phyloP scores from a whole-genome alignment of 768 basidiomycete species.

The Lepiota subincarnata region DNA sequence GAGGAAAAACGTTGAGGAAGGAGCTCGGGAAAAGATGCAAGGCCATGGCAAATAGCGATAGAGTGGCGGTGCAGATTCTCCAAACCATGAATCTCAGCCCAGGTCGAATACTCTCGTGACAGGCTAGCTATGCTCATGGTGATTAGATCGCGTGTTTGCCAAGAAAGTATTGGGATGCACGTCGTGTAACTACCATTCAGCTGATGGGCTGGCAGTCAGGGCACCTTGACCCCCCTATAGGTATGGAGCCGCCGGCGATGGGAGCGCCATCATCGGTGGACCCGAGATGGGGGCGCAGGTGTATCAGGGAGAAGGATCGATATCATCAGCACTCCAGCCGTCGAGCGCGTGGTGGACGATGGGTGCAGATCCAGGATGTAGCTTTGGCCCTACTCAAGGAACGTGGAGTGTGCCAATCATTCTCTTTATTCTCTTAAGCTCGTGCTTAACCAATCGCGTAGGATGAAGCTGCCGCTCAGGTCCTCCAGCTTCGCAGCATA shows the following conservation, averaged over 20 bases:
- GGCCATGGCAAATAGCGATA: background rate
- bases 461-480: constrained; percentile 12
- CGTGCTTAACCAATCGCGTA: constrained; percentile 13
- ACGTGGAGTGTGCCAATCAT: too few species aligned
- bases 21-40: constrained; percentile 10
- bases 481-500: constrained; percentile 11
- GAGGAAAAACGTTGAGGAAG: constrained; percentile 10
- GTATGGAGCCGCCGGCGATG: background rate
- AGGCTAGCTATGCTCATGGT: constrained; percentile 21
- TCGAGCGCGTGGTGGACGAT: constrained; percentile 40
- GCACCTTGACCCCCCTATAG: background rate
- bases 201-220: background rate
- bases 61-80: constrained; percentile 1
- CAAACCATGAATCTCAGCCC: constrained; percentile 8
- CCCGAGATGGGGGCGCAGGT: background rate
- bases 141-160: constrained; percentile 12
- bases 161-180: constrained; percentile 51
- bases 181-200: constrained; percentile 25
- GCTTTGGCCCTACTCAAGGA: constrained; percentile 49
- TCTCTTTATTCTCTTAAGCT: too few species aligned
- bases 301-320: background rate
- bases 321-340: constrained; percentile 1
- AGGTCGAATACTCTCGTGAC: constrained; percentile 2
- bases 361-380: constrained; percentile 59
- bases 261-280: background rate